Percentiles rank a stretch among this genome's conserved stretches.
These are phyloP conservation scores for Agaricus blazei DNA, from an alignment of 768 basidiomycete species.

Conservation along the genomic window DNA sequence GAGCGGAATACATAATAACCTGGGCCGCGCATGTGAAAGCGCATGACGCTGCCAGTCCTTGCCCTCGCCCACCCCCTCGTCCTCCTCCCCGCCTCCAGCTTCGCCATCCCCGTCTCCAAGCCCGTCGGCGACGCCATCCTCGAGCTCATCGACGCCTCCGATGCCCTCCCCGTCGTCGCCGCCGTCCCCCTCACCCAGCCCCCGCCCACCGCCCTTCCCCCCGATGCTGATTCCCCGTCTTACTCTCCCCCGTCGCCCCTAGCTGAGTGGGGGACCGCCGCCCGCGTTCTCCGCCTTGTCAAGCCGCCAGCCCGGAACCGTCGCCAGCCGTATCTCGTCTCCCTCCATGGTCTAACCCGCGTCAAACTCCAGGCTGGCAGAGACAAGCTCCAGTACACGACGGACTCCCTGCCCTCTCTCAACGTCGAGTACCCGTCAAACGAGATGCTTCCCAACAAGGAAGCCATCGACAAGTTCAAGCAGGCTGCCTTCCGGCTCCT, in stretches of 20 bases:
- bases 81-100: constrained; percentile 67
- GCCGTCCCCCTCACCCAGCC: constrained; percentile 49
- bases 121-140: constrained; percentile 61
- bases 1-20: constrained; percentile 7
- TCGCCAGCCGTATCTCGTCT: constrained; percentile 60
- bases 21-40: background rate
- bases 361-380: constrained; percentile 32
- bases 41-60: constrained; percentile 55
- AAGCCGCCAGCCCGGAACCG: constrained; percentile 52
- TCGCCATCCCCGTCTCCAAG: constrained; percentile 62
- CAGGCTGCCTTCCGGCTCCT: constrained; percentile 60
- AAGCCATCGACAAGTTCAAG: constrained; percentile 64
- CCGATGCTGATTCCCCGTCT: background rate
- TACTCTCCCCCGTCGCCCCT: constrained; percentile 15
- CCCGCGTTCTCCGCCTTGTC: constrained; percentile 66
- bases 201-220: constrained; percentile 7
- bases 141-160: constrained; percentile 62
- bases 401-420: constrained; percentile 28
- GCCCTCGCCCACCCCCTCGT: constrained; percentile 67
- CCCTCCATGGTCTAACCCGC: constrained; percentile 67
- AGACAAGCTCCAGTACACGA: constrained; percentile 21
- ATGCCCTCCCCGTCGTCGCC: constrained; percentile 64
- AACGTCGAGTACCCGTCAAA: constrained; percentile 45
- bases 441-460: constrained; percentile 43
- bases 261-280: constrained; percentile 61